Percentiles rank a stretch among this genome's conserved stretches.
Evolutionary conservation across 805 yeast species (phyloP).

Genomic region (Pichia gijzeniarum): DNA sequence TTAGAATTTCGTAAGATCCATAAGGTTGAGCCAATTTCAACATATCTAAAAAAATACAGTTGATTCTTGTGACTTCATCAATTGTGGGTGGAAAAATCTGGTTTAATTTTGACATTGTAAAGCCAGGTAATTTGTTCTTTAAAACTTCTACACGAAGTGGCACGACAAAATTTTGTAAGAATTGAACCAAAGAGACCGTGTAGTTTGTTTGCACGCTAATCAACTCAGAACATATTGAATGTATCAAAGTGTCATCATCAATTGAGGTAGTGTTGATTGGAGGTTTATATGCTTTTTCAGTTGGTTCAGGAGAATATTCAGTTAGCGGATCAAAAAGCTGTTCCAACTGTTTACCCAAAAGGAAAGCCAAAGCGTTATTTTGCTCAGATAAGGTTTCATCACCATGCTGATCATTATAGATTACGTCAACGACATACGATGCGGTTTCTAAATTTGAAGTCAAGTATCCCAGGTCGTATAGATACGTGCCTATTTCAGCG

Average conservation of each 20-base stretch:
- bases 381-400: constrained; percentile 33
- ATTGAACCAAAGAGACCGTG: constrained; percentile 63
- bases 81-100: constrained; percentile 89
- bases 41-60: constrained; percentile 76
- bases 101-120: constrained; percentile 63
- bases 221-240: constrained; percentile 59
- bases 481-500: constrained; percentile 45
- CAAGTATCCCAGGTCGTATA: constrained; percentile 48
- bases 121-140: constrained; percentile 42
- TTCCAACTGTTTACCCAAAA: constrained; percentile 81
- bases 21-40: constrained; percentile 56
- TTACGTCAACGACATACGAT: constrained; percentile 63
- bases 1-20: constrained; percentile 72
- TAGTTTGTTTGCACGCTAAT: constrained; percentile 66
- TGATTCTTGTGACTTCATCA: constrained; percentile 87
- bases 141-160: constrained; percentile 70
- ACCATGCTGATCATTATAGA: constrained; percentile 42
- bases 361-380: constrained; percentile 69
- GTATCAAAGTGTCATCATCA: constrained; percentile 31
- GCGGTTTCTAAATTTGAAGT: constrained; percentile 36
- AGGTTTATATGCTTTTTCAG: constrained; percentile 62
- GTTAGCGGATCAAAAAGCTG: constrained; percentile 83
- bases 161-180: constrained; percentile 71
- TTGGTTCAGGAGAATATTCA: constrained; percentile 87
- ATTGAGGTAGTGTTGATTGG: constrained; percentile 32